Evolutionary conservation across 176 grass and related monocot genomes (phyloP), one percentile per base, ranked within the genome.

Genomic region (Leersia perrieri): DNA sequence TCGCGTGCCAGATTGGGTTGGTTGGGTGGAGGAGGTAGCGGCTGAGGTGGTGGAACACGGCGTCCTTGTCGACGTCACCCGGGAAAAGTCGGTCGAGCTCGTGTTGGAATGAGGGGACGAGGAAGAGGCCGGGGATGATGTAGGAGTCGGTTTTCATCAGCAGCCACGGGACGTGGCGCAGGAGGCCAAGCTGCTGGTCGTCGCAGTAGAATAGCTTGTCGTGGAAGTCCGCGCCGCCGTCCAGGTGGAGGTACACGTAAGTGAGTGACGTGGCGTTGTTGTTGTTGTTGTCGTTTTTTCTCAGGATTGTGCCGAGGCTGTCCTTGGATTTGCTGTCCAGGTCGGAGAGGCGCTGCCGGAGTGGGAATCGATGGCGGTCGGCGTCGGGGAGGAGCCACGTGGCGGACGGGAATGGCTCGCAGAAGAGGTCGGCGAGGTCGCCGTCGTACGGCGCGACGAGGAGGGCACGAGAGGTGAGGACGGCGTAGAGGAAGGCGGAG

Each of bases 141-240:
- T 97, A 97, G 75, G 31, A 40, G 42, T 97, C 88, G 51, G 85
- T 79, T 34, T 70, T 66, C 81, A 97, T 72, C 5, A 89, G 30
- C 71, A 97, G 61, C 90, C 90, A 97, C 27, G 79, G 80, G 58
- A 73, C 65, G 4, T 23, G 34, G 58, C 22, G 38, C 27, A 96
- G 80, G 9, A 76, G 67, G 41, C 28, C n/a, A n/a, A n/a, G 67
- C 70, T 93, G 93, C 68, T 93, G 85, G 11, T 67, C 83, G 75
- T 75, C 88, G 67, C 90, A 97, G 78, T 81, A 98, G 83, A 94
- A 92, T 51, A 90, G 83, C 83, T 94, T 92, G 85, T 92, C 93
- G 39, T 73, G 68, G 30, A 64, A 69, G 0, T 74, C 65, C n/a
- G 85, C 83, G 22, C 13, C 72, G 73, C 87, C 87, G 11, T 70